These are phyloP conservation scores for Fusarium humuli DNA, from an alignment of 2,329 filamentous ascomycete species.

Conservation along the genomic window DNA sequence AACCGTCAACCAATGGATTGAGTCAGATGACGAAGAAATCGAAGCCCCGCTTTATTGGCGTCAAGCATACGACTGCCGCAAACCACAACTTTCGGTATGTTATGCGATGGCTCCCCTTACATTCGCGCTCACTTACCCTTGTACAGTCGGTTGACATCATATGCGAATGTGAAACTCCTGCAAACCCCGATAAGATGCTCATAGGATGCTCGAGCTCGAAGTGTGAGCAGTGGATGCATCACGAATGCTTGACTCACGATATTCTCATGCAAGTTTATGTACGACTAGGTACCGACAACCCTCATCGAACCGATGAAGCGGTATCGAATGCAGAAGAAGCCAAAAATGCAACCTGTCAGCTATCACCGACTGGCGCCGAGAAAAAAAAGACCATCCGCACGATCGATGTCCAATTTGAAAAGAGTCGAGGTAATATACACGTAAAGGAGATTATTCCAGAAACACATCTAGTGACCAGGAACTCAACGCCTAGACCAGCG, in stretches of 20 bases:
- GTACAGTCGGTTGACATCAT: slow-evolving; percentile 55
- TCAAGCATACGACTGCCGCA: slow-evolving; percentile 70
- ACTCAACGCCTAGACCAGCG: no score
- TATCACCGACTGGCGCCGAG: no score
- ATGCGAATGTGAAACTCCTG: slow-evolving; percentile 69
- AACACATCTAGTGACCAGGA: no score
- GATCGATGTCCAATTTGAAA: no score
- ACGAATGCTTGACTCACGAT: slow-evolving; percentile 69
- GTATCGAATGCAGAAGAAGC: slow-evolving; percentile 49
- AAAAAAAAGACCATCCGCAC: no score
- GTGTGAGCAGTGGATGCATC: slow-evolving; percentile 72
- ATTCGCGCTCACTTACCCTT: no score
- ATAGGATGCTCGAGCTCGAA: slow-evolving; percentile 65
- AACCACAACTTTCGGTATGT: slow-evolving; percentile 61
- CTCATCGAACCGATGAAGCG: slow-evolving; percentile 55
- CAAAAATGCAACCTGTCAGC: no score
- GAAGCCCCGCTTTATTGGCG: slow-evolving; percentile 71
- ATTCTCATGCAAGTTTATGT: slow-evolving; percentile 62
- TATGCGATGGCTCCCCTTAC: no score
- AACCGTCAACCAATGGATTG: slow-evolving; percentile 74
- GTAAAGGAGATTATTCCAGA: no score
- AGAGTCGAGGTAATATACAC: no score
- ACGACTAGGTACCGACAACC: slow-evolving; percentile 61
- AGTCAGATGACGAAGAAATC: slow-evolving; percentile 73
- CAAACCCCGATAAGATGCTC: slow-evolving; percentile 70